phyloP scores from a whole-genome alignment of 2,329 filamentous ascomycete genomes.

The Xylaria polymorpha region DNA sequence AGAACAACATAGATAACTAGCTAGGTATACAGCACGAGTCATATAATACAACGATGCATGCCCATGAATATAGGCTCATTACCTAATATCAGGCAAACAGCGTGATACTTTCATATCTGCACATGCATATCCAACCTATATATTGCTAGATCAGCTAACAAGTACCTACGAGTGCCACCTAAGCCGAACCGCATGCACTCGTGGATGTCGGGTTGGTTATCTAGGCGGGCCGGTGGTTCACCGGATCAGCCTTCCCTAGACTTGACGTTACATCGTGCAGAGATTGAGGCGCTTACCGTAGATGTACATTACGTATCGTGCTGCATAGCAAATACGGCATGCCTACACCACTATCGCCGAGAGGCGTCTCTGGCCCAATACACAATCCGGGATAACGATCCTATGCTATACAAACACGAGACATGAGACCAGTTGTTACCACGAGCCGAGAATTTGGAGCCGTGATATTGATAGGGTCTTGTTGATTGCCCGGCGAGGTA shows the following conservation, averaged over 20 bases:
- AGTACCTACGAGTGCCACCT: not conserved
- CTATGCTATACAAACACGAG: not conserved
- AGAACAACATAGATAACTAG: no score
- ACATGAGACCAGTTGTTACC: not conserved
- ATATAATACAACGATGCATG: no score
- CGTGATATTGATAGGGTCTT: slow-evolving; percentile 11
- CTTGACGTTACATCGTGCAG: slow-evolving; percentile 32
- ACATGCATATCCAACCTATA: no score
- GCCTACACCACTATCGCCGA: not conserved
- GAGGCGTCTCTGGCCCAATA: slow-evolving; percentile 18
- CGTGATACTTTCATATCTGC: no score
- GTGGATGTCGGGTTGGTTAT: slow-evolving; percentile 1
- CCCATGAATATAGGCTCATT: no score
- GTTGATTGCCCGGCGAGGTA: not conserved
- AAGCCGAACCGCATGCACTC: not conserved
- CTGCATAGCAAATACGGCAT: not conserved
- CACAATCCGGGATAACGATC: slow-evolving; percentile 11
- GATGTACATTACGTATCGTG: not conserved
- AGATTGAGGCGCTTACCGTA: slow-evolving; percentile 23
- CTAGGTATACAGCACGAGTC: no score
- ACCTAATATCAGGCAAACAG: no score
- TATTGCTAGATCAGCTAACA: not conserved
- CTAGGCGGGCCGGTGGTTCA: slow-evolving; percentile 7
- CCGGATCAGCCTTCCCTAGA: slow-evolving; percentile 26
- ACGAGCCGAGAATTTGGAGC: slow-evolving; percentile 11